These are phyloP conservation scores for Pseudohyphozyma bogoriensis DNA, from an alignment of 768 basidiomycete genomes.

Conservation along the genomic window DNA sequence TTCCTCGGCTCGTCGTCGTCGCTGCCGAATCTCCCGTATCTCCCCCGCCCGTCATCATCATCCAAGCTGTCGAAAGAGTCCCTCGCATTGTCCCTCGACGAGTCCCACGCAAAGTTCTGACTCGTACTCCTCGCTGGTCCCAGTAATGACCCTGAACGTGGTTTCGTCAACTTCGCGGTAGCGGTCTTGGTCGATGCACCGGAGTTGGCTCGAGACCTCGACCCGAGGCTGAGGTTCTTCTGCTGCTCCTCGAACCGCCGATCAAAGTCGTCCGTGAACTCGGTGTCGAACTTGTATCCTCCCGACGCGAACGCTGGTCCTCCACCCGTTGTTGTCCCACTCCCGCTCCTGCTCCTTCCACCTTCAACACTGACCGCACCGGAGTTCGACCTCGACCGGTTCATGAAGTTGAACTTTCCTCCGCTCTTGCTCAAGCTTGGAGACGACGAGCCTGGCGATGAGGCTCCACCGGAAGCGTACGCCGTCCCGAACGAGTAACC, in stretches of 20 bases:
- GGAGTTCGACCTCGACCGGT: background rate
- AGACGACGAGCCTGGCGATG: background rate
- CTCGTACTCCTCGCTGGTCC: background rate
- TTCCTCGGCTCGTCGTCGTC: background rate
- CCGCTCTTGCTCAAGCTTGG: background rate
- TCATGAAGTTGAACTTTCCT: no score
- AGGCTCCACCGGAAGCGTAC: constrained; percentile 10
- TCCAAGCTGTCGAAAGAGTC: background rate
- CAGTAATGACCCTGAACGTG: no score
- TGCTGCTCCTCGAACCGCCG: background rate
- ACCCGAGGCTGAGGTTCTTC: background rate
- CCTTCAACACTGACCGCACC: background rate
- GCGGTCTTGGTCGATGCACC: background rate
- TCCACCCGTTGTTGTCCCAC: background rate
- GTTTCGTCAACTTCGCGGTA: no score
- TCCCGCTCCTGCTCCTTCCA: constrained; percentile 7
- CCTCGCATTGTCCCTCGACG: background rate
- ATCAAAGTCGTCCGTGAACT: background rate
- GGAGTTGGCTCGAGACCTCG: no score
- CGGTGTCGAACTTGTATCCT: constrained; percentile 4
- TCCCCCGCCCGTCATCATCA: background rate
- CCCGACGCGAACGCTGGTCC: background rate
- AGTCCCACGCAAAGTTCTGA: background rate
- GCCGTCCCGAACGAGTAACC: constrained; percentile 22
- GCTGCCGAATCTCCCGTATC: background rate